These are phyloP conservation scores for Gentiana dahurica DNA, from an alignment of 257 asterid genomes.

Conservation along the genomic window DNA sequence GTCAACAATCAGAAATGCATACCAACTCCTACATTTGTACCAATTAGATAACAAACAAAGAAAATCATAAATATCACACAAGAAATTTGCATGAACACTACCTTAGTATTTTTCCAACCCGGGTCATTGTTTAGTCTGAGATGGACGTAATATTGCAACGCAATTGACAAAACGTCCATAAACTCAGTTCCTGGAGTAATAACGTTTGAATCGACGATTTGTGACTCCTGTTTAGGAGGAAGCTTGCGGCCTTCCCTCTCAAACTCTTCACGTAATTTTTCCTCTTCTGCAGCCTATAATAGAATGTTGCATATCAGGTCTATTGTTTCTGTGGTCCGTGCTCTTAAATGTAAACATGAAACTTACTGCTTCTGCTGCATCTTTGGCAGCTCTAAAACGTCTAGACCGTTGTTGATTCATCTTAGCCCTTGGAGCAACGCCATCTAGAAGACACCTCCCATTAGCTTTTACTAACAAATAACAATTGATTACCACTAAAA, in stretches of 20 bases:
- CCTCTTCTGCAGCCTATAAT: conserved; percentile 87
- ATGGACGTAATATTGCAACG: conserved; percentile 80
- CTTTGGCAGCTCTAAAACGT: conserved; percentile 97
- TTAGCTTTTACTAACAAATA: conserved; percentile 3
- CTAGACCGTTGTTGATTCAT: conserved; percentile 96
- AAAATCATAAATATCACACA: too few relatives aligned
- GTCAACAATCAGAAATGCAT: neutral
- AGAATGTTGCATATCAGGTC: conserved; percentile 8
- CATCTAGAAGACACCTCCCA: conserved; percentile 42
- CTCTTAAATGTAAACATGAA: neutral
- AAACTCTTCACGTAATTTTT: conserved; percentile 71
- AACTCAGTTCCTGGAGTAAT: conserved; percentile 94
- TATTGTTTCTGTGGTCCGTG: neutral
- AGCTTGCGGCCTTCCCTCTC: conserved; percentile 84
- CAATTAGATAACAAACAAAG: neutral
- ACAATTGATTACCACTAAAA: neutral
- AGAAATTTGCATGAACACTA: conserved; percentile 10
- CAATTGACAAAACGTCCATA: conserved; percentile 80
- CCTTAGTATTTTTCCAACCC: conserved; percentile 95
- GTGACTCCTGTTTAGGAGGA: conserved; percentile 80
- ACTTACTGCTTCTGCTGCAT: conserved; percentile 83
- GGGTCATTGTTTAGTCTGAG: conserved; percentile 75
- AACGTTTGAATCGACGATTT: conserved; percentile 76
- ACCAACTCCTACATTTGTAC: neutral
- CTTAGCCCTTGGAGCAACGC: conserved; percentile 98